Evolutionary conservation across 805 yeast species (phyloP), one percentile per base, ranked within the genome.

Genomic region (Jamesozyma lodderae): DNA sequence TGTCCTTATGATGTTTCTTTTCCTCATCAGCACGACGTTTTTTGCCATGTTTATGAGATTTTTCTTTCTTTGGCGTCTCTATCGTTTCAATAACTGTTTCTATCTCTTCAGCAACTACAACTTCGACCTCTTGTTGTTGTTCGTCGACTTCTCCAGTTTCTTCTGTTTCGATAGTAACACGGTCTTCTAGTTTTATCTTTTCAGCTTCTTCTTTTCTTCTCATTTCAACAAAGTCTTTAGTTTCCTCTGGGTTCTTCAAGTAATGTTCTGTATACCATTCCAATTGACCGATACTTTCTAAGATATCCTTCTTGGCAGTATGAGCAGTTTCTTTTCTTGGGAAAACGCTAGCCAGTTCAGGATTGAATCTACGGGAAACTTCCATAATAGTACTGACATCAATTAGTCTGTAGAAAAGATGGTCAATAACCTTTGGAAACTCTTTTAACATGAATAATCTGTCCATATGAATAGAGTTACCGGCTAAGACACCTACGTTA

Each of bases 381-480:
- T 92, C 98, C 72, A 77, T 74, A 33, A 92, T 64, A 1, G 87
- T 68, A n/a, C 94, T 79, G 13, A 92, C 98, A 53, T 92, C 99
- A 29, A 92, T 73, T 28, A 88, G 69, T 38, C 99, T 71, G 57
- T 92, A 92, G 55, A 73, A 77, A 31, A 77, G 51, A 45, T 64
- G 72, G 16, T 71, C 70, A n/a, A 73, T 58, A 6, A 85, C 79
- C 34, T 69, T 59, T 0, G 97, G 97, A 65, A 92, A 78, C 52
- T 90, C 95, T 37, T 74, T 69, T 55, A 76, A 64, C 81, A 92
- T 72, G 60, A 90, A 92, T 36, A 81, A 69, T 41, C 86, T 73
- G 58, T 92, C 99, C 79, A 85, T 79, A 59, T 92, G 96, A 15
- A 92, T 79, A 0, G 95, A 73, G 49, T 90, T 92, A 2, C 99